Percentiles rank a stretch among this genome's conserved stretches.
phyloP scores from a whole-genome alignment of 1,284 basidiomycete genomes.

The Sanghuangporus sanghuang region DNA sequence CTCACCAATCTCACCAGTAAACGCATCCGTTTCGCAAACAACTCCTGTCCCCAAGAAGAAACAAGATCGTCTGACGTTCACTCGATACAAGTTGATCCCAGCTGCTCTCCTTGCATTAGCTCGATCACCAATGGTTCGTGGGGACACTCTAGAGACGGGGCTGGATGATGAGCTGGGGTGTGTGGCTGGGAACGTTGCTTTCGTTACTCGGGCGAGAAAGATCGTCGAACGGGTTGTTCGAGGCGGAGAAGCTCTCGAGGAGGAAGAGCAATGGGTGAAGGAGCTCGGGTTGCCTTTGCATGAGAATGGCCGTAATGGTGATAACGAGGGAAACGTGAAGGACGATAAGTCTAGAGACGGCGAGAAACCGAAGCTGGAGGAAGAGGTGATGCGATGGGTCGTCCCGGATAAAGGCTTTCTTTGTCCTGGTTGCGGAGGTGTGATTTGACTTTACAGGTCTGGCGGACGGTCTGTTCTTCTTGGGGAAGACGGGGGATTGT shows the following conservation, averaged over 20 bases:
- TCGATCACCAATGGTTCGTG: conserved; percentile 12
- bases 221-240: not conserved
- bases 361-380: not conserved
- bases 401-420: conserved; percentile 7
- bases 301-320: not conserved
- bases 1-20: not conserved
- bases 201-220: conserved; percentile 6
- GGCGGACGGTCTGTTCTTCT: not conserved
- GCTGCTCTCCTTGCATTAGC: conserved; percentile 10
- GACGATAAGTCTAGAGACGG: not conserved
- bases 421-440: conserved; percentile 10
- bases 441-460: conserved; percentile 1
- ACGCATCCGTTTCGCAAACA: not conserved
- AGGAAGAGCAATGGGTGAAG: not conserved
- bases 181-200: conserved; percentile 7
- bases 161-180: not conserved
- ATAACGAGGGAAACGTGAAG: not conserved
- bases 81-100: not conserved
- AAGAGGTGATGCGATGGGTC: not conserved
- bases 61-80: not conserved
- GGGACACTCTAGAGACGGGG: not conserved
- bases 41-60: not conserved
- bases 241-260: not conserved
- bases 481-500: not conserved
- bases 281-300: not conserved